Evolutionary conservation across 1,284 basidiomycete genomes (phyloP), one percentile per base, ranked within the genome.

Genomic region (Sporisorium sorghi): DNA sequence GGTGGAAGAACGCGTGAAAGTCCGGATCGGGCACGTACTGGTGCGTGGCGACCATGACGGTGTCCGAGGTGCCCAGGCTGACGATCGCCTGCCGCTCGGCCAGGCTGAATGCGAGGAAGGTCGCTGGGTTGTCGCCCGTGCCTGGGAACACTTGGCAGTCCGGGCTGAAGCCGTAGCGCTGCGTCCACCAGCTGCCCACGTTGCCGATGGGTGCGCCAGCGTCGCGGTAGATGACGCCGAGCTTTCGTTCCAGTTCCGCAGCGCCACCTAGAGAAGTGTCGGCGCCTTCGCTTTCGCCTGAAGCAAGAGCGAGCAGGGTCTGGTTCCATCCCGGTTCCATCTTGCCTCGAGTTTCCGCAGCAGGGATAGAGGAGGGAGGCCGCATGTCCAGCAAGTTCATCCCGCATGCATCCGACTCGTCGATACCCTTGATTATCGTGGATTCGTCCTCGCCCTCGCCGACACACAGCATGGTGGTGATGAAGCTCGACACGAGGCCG

Each of bases 101-200:
- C n/a, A 84, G 63, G 23, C 84, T 84, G 51, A 94, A 88, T 2
- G 91, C 90, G 48, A 93, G 88, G 68, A 95, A 90, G 3, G 93
- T 94, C 1, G 93, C 92, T 3, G 93, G 91, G 83, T 97, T 97
- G 85, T 97, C 94, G 12, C 94, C 94, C 0, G 93, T 95, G 79
- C 93, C 93, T 0, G 93, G 92, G 14, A 91, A 91, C 58, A 97
- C 88, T 47, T 90, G 86, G 79, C 93, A 95, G 28, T 91, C 91
- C 89, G 78, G n/a, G 39, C 85, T 87, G 83, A 95, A 91, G 2
- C 91, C 91, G 88, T 91, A 94, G 63, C 90, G 87, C 64, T 90
- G 83, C 11, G 90, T 88, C 89, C 91, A 94, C 89, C 90, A 95
- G 4, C 82, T 77, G 49, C 88, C 87, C 37, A 94, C 88, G 49